phyloP scores from a whole-genome alignment of 2,329 filamentous ascomycete species.

The Pestalotiopsis sp. region DNA sequence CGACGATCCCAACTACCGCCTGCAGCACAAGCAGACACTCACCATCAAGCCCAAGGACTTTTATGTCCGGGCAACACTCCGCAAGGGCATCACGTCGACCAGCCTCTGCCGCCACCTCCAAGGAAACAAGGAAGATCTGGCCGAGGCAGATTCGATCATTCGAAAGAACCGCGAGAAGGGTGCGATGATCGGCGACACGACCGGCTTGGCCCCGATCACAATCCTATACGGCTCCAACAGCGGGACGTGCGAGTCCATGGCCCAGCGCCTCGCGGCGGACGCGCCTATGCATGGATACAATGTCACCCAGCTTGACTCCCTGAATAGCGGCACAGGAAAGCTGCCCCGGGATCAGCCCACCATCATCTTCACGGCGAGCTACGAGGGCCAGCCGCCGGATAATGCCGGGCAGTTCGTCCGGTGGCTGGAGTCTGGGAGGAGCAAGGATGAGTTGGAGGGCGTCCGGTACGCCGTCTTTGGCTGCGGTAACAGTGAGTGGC shows the following conservation, averaged over 20 bases:
- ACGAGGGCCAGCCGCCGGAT: constrained; percentile 74
- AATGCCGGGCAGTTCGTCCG: constrained; percentile 70
- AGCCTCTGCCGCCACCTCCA: background rate
- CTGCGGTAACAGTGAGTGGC: constrained; percentile 57
- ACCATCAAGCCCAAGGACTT: constrained; percentile 34
- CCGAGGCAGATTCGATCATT: constrained; percentile 4
- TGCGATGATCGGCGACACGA: accelerated
- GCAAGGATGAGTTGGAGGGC: constrained; percentile 50
- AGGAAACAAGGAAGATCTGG: constrained; percentile 16
- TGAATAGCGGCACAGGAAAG: constrained; percentile 65
- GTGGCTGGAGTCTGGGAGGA: constrained; percentile 60
- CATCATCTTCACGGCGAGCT: constrained; percentile 69
- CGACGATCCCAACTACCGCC: constrained; percentile 61
- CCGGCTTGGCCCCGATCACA: constrained; percentile 41
- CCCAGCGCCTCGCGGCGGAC: constrained; percentile 62
- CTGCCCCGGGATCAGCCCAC: constrained; percentile 64
- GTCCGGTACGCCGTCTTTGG: constrained; percentile 72
- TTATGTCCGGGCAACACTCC: constrained; percentile 50
- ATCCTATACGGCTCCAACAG: constrained; percentile 76
- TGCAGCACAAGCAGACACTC: constrained; percentile 10
- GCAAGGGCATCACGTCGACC: constrained; percentile 45
- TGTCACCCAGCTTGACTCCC: constrained; percentile 46
- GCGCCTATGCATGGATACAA: constrained; percentile 62
- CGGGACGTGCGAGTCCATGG: constrained; percentile 73
- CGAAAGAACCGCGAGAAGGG: constrained; percentile 35